Evolutionary conservation across 805 yeast genomes (phyloP).

Genomic region (Wickerhamomyces mucosus): DNA sequence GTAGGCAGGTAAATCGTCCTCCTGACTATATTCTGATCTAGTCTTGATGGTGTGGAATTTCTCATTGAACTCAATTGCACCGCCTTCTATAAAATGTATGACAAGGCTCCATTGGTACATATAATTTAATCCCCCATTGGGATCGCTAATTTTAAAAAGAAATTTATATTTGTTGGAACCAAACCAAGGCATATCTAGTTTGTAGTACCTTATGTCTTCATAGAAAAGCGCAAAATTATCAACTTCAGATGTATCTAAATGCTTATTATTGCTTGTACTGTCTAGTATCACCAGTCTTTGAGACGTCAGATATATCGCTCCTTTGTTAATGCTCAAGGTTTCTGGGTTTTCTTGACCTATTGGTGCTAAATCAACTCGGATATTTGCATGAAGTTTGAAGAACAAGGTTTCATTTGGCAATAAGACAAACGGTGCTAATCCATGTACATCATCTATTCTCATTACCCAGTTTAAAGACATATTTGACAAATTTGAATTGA

Average conservation of each 20-base stretch:
- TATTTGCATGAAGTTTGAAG: slow-evolving; percentile 11
- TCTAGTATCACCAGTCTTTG: slow-evolving; percentile 29
- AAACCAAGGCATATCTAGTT: slow-evolving; percentile 41
- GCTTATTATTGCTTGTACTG: neutral
- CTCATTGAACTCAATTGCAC: slow-evolving; percentile 32
- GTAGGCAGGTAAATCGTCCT: slow-evolving; percentile 35
- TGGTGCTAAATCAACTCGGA: slow-evolving; percentile 9
- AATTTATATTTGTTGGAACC: slow-evolving; percentile 43
- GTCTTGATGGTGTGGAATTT: slow-evolving; percentile 25
- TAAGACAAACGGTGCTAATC: slow-evolving; percentile 15
- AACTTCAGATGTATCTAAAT: neutral
- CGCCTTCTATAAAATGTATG: slow-evolving; percentile 38
- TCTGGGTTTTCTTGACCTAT: slow-evolving; percentile 17
- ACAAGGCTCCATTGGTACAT: slow-evolving; percentile 28
- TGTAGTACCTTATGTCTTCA: slow-evolving; percentile 22
- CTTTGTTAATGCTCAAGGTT: slow-evolving; percentile 17
- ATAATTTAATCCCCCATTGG: slow-evolving; percentile 26
- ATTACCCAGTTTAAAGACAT: slow-evolving; percentile 25
- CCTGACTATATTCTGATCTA: slow-evolving; percentile 33
- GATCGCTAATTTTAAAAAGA: slow-evolving; percentile 26
- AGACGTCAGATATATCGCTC: slow-evolving; percentile 32
- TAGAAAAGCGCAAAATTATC: slow-evolving; percentile 32
- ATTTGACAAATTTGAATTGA: neutral
- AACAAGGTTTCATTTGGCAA: slow-evolving; percentile 17
- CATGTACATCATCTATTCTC: slow-evolving; percentile 5